Evolutionary conservation across 2,329 filamentous ascomycete genomes (phyloP).

Genomic region (Arthrobotrys conoides): DNA sequence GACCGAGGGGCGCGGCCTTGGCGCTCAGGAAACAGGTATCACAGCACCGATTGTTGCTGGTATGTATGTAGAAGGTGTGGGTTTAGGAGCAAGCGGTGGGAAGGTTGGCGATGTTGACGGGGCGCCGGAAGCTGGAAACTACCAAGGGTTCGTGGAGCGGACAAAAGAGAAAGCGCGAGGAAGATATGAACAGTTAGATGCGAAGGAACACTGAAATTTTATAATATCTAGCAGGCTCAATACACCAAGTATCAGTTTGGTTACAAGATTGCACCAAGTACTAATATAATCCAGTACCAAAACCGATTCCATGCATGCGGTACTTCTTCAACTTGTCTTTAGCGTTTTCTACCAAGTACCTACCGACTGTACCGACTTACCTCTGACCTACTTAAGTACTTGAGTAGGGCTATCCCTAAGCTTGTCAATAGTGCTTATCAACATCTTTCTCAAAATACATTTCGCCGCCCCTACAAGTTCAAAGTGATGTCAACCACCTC

Average conservation of each 20-base stretch:
- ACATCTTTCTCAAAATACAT: neutral
- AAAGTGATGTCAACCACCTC: slow-evolving; percentile 10
- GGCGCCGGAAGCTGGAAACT: slow-evolving; percentile 73
- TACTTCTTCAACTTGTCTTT: no score
- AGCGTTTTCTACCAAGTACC: no score
- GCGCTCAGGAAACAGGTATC: slow-evolving; percentile 75
- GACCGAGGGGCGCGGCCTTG: slow-evolving; percentile 76
- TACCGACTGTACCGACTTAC: no score
- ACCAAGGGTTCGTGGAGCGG: slow-evolving; percentile 75
- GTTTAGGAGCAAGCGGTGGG: slow-evolving; percentile 78
- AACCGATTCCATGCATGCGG: neutral
- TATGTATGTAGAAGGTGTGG: slow-evolving; percentile 78
- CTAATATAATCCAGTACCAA: neutral
- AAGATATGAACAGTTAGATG: slow-evolving; percentile 73
- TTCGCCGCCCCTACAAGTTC: slow-evolving; percentile 5
- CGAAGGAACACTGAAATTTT: slow-evolving; percentile 35
- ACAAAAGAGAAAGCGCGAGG: slow-evolving; percentile 78
- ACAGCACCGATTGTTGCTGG: slow-evolving; percentile 76
- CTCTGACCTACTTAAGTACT: no score
- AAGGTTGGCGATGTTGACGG: slow-evolving; percentile 78
- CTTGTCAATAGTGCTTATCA: slow-evolving; percentile 1
- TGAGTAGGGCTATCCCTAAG: no score
- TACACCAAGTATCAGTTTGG: neutral
- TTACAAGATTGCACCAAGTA: slow-evolving; percentile 7
- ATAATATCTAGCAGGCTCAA: no score